Evolutionary conservation across 805 yeast genomes (phyloP).

Genomic region (Starmerella vitae): DNA sequence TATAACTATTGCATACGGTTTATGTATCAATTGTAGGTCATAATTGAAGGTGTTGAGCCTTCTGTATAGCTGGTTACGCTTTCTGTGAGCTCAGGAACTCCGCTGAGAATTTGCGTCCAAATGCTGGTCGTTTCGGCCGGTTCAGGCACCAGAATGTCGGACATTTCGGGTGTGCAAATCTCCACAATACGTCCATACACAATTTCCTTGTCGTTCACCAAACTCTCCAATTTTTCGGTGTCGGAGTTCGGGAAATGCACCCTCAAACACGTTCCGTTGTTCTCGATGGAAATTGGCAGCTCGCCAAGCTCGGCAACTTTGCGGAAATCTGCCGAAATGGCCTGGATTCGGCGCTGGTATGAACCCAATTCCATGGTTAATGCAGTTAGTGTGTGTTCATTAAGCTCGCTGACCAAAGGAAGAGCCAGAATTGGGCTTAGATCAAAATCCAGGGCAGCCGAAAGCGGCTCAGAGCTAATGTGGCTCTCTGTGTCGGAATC

Average conservation of each 20-base stretch:
- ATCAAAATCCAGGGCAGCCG: conserved; percentile 39
- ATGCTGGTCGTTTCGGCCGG: neutral
- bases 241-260: conserved; percentile 66
- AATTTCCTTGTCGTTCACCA: conserved; percentile 48
- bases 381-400: conserved; percentile 33
- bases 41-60: no score
- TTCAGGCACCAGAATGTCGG: neutral
- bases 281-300: conserved; percentile 42
- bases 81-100: conserved; percentile 4
- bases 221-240: conserved; percentile 38
- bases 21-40: no score
- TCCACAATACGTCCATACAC: conserved; percentile 39
- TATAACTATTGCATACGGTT: no score
- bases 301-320: conserved; percentile 46
- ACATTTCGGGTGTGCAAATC: conserved; percentile 3
- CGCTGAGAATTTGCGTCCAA: conserved; percentile 2
- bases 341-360: conserved; percentile 28
- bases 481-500: neutral
- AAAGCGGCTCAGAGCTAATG: no score
- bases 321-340: conserved; percentile 33
- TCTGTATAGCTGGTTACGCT: neutral
- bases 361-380: conserved; percentile 29
- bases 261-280: conserved; percentile 29
- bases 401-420: conserved; percentile 33
- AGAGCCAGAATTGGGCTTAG: conserved; percentile 31